Conservation (phyloP, 2,329 filamentous ascomycete genomes). For the Scolecobasidium constrictum region DNA sequence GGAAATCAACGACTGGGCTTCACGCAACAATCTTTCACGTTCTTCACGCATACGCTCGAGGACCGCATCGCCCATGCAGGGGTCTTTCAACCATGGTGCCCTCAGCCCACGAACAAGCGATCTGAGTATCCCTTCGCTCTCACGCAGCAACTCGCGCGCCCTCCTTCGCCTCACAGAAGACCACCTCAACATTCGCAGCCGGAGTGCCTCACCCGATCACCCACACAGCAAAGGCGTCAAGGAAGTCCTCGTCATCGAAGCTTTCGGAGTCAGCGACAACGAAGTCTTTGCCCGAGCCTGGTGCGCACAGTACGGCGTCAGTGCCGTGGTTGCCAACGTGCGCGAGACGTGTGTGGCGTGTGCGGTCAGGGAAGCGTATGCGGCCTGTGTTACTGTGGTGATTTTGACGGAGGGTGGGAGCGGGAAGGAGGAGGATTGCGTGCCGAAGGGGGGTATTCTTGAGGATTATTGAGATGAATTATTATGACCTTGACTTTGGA, state of each 20-base stretch:
- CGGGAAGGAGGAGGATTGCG: slow-evolving; percentile 31
- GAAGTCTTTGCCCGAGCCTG: slow-evolving; percentile 67
- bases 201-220: slow-evolving; percentile 9
- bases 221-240: slow-evolving; percentile 34
- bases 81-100: not conserved
- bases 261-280: slow-evolving; percentile 62
- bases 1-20: slow-evolving; percentile 18
- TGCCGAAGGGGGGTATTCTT: not conserved
- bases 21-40: slow-evolving; percentile 3
- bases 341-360: slow-evolving; percentile 63
- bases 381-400: slow-evolving; percentile 60
- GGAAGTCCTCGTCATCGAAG: slow-evolving; percentile 60
- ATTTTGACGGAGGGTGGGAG: slow-evolving; percentile 45
- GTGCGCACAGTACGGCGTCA: slow-evolving; percentile 66
- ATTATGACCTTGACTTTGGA: too few species aligned
- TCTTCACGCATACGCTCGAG: not conserved
- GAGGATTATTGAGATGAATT: too few species aligned
- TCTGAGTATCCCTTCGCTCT: not conserved
- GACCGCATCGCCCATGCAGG: not conserved
- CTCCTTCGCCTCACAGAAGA: not conserved
- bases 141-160: not conserved
- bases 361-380: slow-evolving; percentile 65
- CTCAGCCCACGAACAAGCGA: slow-evolving; percentile 1
- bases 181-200: not conserved
- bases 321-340: slow-evolving; percentile 59